Evolutionary conservation across 106 monocot species (phyloP).

Genomic region (Dactylorhiza incarnata): DNA sequence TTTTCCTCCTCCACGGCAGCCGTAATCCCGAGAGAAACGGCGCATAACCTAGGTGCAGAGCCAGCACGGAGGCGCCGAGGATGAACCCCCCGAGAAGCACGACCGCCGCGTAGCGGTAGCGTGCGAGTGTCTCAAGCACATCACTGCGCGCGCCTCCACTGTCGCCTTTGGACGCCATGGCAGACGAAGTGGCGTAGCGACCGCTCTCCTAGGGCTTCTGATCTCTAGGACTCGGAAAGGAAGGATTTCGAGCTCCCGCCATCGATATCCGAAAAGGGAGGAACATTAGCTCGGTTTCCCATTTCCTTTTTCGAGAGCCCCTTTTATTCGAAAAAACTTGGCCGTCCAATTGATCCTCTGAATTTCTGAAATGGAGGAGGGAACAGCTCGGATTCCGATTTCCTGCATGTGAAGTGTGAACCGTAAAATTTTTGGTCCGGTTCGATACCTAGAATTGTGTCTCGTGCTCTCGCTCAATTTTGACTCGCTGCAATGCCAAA

Average conservation of each 20-base stretch:
- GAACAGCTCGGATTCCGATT: too few species aligned
- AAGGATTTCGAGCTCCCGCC: conserved; percentile 13
- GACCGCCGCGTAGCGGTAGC: conserved; percentile 27
- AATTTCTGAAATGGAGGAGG: too few species aligned
- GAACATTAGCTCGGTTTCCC: not conserved
- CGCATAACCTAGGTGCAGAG: conserved; percentile 15
- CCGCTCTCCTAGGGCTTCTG: not conserved
- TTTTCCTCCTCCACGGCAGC: conserved; percentile 28
- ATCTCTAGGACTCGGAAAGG: not conserved
- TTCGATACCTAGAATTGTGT: too few species aligned
- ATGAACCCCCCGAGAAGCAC: conserved; percentile 42
- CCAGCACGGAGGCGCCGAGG: conserved; percentile 22
- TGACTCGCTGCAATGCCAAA: too few species aligned
- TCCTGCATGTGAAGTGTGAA: too few species aligned
- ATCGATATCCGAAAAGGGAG: not conserved
- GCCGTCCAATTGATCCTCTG: conserved; percentile 2
- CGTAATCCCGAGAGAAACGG: conserved; percentile 1
- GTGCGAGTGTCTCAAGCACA: conserved; percentile 7
- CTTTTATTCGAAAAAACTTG: not conserved
- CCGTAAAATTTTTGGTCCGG: too few species aligned
- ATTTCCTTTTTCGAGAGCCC: not conserved
- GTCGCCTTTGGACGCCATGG: conserved; percentile 14
- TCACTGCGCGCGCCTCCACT: not conserved
- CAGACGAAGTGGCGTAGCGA: not conserved
- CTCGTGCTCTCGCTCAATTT: too few species aligned